Percentiles rank a stretch among this genome's conserved stretches.
Evolutionary conservation across 768 basidiomycete species (phyloP).

Genomic region (Pleurotus citrinopileatus): DNA sequence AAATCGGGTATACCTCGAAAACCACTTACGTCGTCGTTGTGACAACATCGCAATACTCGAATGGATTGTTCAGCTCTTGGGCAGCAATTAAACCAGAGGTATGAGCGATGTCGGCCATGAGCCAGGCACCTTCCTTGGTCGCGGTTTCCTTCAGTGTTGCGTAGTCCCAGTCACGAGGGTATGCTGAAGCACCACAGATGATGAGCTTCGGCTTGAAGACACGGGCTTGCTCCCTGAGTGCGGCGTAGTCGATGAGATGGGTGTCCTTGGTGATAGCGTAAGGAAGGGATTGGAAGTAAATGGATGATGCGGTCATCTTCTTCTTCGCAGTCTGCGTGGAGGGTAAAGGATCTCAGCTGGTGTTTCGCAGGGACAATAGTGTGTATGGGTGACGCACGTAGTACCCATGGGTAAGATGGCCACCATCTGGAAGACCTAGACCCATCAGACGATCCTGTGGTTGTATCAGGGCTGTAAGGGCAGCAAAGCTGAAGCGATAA

Average conservation of each 20-base stretch:
- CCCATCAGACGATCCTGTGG: constrained; percentile 99
- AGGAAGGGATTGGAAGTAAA: constrained; percentile 99
- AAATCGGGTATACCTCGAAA: constrained; percentile 3
- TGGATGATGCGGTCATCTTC: constrained; percentile 99
- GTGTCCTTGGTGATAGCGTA: constrained; percentile 81
- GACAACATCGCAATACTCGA: constrained; percentile 95
- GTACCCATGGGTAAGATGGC: constrained; percentile 96
- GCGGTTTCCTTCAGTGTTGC: constrained; percentile 74
- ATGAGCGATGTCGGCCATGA: constrained; percentile 98
- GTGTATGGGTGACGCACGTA: constrained; percentile 54
- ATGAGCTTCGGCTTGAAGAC: constrained; percentile 94
- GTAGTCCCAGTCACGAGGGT: constrained; percentile 99
- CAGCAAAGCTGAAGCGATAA: constrained; percentile 73
- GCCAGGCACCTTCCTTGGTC: constrained; percentile 85
- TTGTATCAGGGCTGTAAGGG: constrained; percentile 92
- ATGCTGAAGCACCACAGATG: constrained; percentile 98
- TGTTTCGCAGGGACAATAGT: constrained; percentile 10
- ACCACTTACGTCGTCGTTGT: constrained; percentile 87
- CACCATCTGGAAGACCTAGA: constrained; percentile 96
- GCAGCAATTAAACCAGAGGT: constrained; percentile 95
- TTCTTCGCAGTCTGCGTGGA: constrained; percentile 85
- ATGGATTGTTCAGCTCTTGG: constrained; percentile 85
- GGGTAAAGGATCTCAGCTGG: constrained; percentile 11
- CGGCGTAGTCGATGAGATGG: constrained; percentile 87
- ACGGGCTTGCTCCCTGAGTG: constrained; percentile 79